Evolutionary conservation across 1,284 basidiomycete species (phyloP).

Genomic region (Sporisorium exsertum): DNA sequence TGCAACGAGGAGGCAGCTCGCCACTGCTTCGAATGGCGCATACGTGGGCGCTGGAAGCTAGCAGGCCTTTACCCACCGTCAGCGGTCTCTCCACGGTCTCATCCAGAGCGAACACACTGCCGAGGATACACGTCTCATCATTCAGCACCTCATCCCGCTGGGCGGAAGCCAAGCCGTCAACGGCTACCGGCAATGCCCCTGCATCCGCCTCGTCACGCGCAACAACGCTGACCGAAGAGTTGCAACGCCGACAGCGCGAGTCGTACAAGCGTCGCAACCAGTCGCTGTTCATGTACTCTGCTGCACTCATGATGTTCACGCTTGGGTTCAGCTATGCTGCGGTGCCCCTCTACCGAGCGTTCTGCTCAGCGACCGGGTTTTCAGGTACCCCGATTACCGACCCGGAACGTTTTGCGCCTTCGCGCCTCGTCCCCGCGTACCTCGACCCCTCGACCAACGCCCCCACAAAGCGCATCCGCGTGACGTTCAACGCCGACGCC

Average conservation of each 20-base stretch:
- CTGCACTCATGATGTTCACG: slow-evolving; percentile 83
- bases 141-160: slow-evolving; percentile 20
- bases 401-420: slow-evolving; percentile 55
- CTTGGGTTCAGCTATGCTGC: slow-evolving; percentile 92
- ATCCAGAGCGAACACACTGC: not conserved
- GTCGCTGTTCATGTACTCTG: slow-evolving; percentile 81
- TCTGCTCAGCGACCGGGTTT: slow-evolving; percentile 97
- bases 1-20: slow-evolving; percentile 12
- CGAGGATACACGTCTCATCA: slow-evolving; percentile 15
- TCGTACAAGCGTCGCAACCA: slow-evolving; percentile 73
- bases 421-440: slow-evolving; percentile 53
- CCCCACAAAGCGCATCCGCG: slow-evolving; percentile 76
- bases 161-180: slow-evolving; percentile 1
- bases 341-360: slow-evolving; percentile 95
- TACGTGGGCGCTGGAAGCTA: slow-evolving; percentile 37
- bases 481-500: slow-evolving; percentile 93
- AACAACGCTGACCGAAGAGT: slow-evolving; percentile 30
- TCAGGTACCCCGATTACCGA: slow-evolving; percentile 89
- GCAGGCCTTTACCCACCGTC: not conserved
- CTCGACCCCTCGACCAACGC: slow-evolving; percentile 70
- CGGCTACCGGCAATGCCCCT: not conserved
- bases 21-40: slow-evolving; percentile 42
- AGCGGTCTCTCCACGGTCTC: not conserved
- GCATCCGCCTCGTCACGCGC: slow-evolving; percentile 11
- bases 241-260: slow-evolving; percentile 39